Evolutionary conservation across 345 rosid genomes (phyloP), one percentile per base, ranked within the genome.

Genomic region (Sapria himalayana): DNA sequence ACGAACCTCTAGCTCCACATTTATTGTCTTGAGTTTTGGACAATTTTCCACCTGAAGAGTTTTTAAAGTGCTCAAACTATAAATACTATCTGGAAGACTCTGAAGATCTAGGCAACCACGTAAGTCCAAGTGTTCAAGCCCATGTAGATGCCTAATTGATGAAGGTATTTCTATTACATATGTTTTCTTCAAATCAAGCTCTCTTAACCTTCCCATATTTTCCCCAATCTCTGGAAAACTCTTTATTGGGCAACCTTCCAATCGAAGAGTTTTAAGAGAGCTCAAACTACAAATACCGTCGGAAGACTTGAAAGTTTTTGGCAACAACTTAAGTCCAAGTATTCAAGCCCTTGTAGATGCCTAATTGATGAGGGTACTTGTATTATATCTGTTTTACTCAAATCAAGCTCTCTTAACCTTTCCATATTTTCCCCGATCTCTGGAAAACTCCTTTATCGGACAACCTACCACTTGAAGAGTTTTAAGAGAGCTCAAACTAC

Each of bases 131-230:
- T n/a, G n/a, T n/a, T n/a, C n/a, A n/a, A n/a, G n/a, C n/a, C n/a
- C n/a, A n/a, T n/a, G n/a, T n/a, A n/a, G n/a, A n/a, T n/a, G n/a
- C n/a, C n/a, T n/a, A n/a, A 56, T 51, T 52, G 18, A 12, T 14
- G 17, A 56, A 25, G n/a, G 29, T 17, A 6, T 32, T 35, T 16
- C 36, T 37, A 52, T 53, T 38, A 5, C 14, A 21, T 15, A 9
- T 6, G 15, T 11, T 22, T 39, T 19, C 32, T 44, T 53, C 16
- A 54, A 25, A 32, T 52, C 45, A 44, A 62, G 32, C n/a, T 8
- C 63, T 54, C 29, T 37, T 47, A 62, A 49, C 46, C 60, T 29
- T 48, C 25, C 33, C 54, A 62, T 18, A 25, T 49, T 21, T 16
- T 22, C 34, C 48, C 52, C 4, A 50, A 43, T 25, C 29, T 57